phyloP scores from a whole-genome alignment of 148 eudicot genomes.

The Suaeda aralocaspica region DNA sequence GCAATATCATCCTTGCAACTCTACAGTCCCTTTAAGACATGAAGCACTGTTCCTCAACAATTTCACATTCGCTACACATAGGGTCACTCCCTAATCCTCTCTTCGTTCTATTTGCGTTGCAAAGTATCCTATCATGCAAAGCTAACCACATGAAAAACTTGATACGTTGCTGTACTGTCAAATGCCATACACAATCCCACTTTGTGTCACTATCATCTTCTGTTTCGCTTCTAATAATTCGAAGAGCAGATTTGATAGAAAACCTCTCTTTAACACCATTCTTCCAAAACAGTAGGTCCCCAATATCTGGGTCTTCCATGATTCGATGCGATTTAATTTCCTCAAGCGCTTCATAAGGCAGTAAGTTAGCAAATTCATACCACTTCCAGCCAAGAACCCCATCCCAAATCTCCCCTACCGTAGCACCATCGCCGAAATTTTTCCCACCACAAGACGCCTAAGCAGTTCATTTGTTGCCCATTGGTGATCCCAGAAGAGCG shows the following conservation, averaged over 20 bases:
- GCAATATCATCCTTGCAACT: neutral
- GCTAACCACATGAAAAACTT: neutral
- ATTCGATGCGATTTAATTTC: neutral
- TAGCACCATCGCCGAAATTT: neutral
- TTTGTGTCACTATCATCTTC: neutral
- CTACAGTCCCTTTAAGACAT: neutral
- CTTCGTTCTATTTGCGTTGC: neutral
- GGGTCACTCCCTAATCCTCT: neutral
- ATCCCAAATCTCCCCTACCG: neutral
- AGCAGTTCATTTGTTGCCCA: neutral
- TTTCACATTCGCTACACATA: neutral
- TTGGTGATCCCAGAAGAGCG: neutral
- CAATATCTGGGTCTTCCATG: too few relatives aligned
- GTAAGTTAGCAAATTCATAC: neutral
- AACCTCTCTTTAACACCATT: neutral
- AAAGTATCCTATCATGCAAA: neutral
- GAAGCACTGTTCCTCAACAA: neutral
- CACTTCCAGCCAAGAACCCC: neutral
- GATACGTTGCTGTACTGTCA: neutral
- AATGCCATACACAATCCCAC: neutral
- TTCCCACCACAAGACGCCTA: neutral
- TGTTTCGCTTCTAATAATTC: neutral
- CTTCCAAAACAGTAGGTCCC: neutral
- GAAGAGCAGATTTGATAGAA: neutral
- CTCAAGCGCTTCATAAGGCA: neutral